Evolutionary conservation across 202 grass and related monocot species (phyloP).

Genomic region (Bolboschoenoplectus hybrid): DNA sequence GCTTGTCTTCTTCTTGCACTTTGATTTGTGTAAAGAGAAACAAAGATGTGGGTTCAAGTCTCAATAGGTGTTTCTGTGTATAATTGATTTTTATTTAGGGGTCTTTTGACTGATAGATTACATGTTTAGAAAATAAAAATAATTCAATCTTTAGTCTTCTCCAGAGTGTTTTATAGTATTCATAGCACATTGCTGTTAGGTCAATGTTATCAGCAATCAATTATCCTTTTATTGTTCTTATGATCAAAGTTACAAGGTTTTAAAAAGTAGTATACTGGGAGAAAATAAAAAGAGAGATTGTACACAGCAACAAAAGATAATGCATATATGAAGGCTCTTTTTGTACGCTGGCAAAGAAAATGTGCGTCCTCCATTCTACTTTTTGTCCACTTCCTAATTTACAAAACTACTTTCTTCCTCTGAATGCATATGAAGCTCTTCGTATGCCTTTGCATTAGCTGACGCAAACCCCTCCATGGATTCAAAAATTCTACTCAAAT

Average conservation of each 20-base stretch:
- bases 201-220: not conserved
- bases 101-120: constrained; percentile 28
- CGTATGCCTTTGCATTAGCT: constrained; percentile 45
- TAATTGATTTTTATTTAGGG: constrained; percentile 41
- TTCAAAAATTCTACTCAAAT: constrained; percentile 51
- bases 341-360: not conserved
- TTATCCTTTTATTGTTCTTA: constrained; percentile 4
- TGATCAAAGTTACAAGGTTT: constrained; percentile 5
- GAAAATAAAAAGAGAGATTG: not conserved
- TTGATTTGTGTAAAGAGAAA: constrained; percentile 20
- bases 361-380: not conserved
- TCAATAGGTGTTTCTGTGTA: constrained; percentile 30
- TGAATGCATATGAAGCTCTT: constrained; percentile 41
- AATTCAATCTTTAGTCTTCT: constrained; percentile 27
- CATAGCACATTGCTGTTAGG: not conserved
- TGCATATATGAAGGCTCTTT: not conserved
- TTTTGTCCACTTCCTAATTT: not conserved
- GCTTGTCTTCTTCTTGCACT: constrained; percentile 20
- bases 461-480: constrained; percentile 51
- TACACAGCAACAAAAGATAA: not conserved
- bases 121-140: constrained; percentile 32
- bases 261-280: not conserved
- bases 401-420: constrained; percentile 41
- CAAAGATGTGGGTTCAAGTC: not conserved
- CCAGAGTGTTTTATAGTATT: not conserved